Base-by-base conservation (phyloP, 1,284 basidiomycete species). In the Cutaneotrichosporon dermatis region DNA sequence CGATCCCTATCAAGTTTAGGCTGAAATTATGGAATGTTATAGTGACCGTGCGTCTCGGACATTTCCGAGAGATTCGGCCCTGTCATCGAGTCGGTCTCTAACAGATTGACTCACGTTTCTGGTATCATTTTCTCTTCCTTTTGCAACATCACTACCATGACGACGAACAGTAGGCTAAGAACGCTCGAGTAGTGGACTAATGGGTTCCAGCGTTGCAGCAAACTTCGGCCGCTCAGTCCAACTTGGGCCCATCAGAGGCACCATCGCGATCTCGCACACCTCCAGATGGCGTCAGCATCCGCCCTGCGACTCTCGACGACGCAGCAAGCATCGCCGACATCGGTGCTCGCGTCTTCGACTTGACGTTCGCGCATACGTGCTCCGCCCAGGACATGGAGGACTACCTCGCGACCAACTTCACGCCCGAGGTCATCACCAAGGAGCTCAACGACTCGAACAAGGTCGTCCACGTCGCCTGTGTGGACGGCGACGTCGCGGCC, bases 261-360 rank as follows among this genome's bases (percentile, higher is more conserved):
- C 42, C 60, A 5, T 57, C 55, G 15, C 55, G 55, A 12, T n/a
- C 55, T 4, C 4, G 37, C 1, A 54, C 55, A 3, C 59, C 55
- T 6, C 40, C 52, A n/a, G 33, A 15, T 4, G 57, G 25, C 8
- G 41, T 58, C 2, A 16, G 35, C 3, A 13, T 59, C 42, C 34
- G 89, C 3, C 39, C 8, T 5, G 62, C 62, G 10, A 34, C 34
- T 6, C 12, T 8, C 2, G 16, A 8, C 37, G 62, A 63, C 51
- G 62, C 62, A 1, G 36, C 9, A 2, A 25, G 15, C 3, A 63
- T 63, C n/a, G 55, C 56, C 1, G 36, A 44, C 15, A 51, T 63
- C 11, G 62, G 59, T 3, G 16, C 42, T 25, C 49, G 51, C 10
- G 56, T 58, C 5, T 63, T 63, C 35, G 15, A 42, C 15, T 41